Percentiles rank a stretch among this genome's conserved stretches.
phyloP scores from a whole-genome alignment of 148 eudicot species.

The Nepenthes mirabilis region DNA sequence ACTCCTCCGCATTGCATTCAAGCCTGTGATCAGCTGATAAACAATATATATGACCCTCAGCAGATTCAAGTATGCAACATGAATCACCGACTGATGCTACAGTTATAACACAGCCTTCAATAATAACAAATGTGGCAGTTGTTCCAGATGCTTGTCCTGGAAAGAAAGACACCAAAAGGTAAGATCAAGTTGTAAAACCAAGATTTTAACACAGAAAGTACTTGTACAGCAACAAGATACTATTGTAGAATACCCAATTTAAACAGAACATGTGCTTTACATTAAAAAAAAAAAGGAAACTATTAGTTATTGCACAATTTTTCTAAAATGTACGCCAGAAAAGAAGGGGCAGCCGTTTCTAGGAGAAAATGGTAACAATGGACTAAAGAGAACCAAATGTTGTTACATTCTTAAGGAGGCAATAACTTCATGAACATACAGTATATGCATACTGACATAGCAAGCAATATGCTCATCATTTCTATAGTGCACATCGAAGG shows the following conservation, averaged over 20 bases:
- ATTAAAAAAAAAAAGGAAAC: too few relatives aligned
- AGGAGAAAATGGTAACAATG: too few relatives aligned
- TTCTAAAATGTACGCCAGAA: too few relatives aligned
- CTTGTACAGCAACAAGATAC: conserved; percentile 1
- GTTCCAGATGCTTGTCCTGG: conserved; percentile 91
- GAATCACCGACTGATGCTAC: conserved; percentile 99
- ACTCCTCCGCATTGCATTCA: conserved; percentile 81
- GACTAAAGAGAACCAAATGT: too few relatives aligned
- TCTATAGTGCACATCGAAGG: too few relatives aligned
- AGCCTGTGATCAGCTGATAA: conserved; percentile 98
- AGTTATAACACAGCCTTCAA: conserved; percentile 86
- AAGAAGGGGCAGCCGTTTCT: too few relatives aligned
- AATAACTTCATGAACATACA: too few relatives aligned
- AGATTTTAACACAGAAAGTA: not conserved
- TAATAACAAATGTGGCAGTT: conserved; percentile 82
- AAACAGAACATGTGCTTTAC: too few relatives aligned
- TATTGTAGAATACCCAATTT: not conserved
- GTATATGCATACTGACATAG: too few relatives aligned
- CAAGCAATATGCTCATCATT: too few relatives aligned
- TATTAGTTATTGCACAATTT: not conserved
- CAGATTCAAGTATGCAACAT: conserved; percentile 79
- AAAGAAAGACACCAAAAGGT: conserved; percentile 2
- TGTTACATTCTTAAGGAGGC: too few relatives aligned
- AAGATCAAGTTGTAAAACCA: not conserved
- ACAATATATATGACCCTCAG: conserved; percentile 69